These are phyloP conservation scores for Saturnispora besseyi DNA, from an alignment of 805 yeast species.

Conservation along the genomic window DNA sequence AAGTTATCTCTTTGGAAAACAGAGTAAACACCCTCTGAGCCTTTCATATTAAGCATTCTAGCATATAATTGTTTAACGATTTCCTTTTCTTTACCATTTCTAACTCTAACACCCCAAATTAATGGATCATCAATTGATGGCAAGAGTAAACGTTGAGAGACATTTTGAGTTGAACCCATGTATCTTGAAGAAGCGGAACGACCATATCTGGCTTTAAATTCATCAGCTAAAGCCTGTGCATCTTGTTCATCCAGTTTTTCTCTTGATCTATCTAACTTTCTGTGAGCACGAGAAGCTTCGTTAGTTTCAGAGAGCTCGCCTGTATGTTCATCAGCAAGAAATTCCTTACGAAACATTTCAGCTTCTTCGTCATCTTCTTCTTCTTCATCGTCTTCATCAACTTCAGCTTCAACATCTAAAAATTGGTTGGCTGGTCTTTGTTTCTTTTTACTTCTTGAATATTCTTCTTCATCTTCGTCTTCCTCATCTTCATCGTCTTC, in stretches of 20 bases:
- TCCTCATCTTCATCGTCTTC: conserved; percentile 29
- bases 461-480: conserved; percentile 45
- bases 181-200: conserved; percentile 72
- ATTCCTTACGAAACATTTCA: conserved; percentile 77
- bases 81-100: conserved; percentile 89
- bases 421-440: conserved; percentile 68
- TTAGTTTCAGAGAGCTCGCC: conserved; percentile 38
- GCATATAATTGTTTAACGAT: conserved; percentile 76
- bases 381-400: conserved; percentile 94
- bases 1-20: conserved; percentile 93
- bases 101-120: conserved; percentile 91
- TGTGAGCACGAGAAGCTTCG: conserved; percentile 60
- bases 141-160: conserved; percentile 84
- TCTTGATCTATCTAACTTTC: conserved; percentile 76
- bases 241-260: conserved; percentile 88
- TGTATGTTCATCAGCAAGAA: conserved; percentile 61
- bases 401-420: conserved; percentile 98
- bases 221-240: conserved; percentile 88
- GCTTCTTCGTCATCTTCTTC: conserved; percentile 92
- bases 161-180: conserved; percentile 76
- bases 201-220: conserved; percentile 86
- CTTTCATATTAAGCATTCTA: conserved; percentile 69
- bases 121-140: conserved; percentile 96
- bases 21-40: conserved; percentile 76
- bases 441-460: conserved; percentile 37